phyloP scores from a whole-genome alignment of 139 green algal species.

The Chlorella sp. region DNA sequence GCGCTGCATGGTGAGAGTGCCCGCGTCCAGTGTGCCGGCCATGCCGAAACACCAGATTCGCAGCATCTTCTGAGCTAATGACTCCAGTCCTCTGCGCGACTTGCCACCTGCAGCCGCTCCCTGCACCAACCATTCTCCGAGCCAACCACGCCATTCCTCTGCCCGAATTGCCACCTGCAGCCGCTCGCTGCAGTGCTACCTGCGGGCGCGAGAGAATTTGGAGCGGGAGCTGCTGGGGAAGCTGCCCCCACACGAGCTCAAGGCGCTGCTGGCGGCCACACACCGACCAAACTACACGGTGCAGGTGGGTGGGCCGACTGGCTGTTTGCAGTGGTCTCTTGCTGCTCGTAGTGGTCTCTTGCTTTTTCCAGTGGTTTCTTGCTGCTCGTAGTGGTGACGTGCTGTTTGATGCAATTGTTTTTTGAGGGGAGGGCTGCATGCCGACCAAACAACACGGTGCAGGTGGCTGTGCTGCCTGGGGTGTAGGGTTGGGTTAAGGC shows the following conservation, averaged over 20 bases:
- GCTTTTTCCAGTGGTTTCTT: background rate
- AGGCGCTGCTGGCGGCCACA: constrained; percentile 25
- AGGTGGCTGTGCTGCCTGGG: too few species aligned
- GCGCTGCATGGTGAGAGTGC: too few species aligned
- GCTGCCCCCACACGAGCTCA: constrained; percentile 40
- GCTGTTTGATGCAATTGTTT: too few species aligned
- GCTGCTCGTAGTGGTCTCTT: background rate
- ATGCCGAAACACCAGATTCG: too few species aligned
- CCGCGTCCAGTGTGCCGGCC: too few species aligned
- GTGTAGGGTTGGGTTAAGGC: too few species aligned
- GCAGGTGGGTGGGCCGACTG: constrained; percentile 2
- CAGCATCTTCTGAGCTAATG: too few species aligned
- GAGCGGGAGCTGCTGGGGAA: constrained; percentile 24
- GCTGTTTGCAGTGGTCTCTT: background rate
- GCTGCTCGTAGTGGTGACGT: too few species aligned
- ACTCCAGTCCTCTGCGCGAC: too few species aligned
- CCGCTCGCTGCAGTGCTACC: constrained; percentile 33
- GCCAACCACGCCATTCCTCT: background rate
- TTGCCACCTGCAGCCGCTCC: background rate
- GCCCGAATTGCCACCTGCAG: background rate
- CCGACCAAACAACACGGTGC: too few species aligned
- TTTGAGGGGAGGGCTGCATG: too few species aligned
- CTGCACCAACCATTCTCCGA: background rate
- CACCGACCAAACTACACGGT: constrained; percentile 49
- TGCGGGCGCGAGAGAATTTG: constrained; percentile 16